Evolutionary conservation across 257 asterid genomes (phyloP), one percentile per base, ranked within the genome.

Genomic region (Rhazya stricta): DNA sequence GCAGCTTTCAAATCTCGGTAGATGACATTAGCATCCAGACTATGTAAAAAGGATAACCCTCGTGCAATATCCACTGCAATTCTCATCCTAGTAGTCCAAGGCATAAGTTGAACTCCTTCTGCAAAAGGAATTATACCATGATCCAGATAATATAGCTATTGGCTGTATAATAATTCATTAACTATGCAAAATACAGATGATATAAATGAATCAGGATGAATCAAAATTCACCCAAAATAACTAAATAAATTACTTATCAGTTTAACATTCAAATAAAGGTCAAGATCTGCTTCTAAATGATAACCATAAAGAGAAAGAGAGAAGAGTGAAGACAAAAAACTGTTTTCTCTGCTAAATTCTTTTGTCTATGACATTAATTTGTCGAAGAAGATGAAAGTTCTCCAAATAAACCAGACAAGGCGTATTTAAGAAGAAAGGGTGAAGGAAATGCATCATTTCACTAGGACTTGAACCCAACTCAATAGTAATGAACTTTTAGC

Each of bases 1-100:
- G 94, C 84, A 29, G 92, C 90, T 86, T 90, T 90, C 50, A 90
- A 78, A 79, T 90, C 94, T 5, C 94, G 87, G 74, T 85, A 88
- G 77, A 90, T 86, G 23, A 90, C 84, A 68, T 90, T 90, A 78
- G 91, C 83, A 41, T 85, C 81, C 25, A 90, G 73, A 56, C 85
- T 83, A 32, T 90, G 96, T 58, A 90, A 72, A 82, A 85, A 90
- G 23, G 90, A 73, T 48, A 90, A 68, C 7, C 96, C 94, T 73
- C 88, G 80, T 8, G 96, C 94, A 39, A 88, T 85, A 57, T 90
- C 92, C 10, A 79, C 73, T 5, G 96, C 92, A 25, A 90, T 79
- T 23, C 71, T 87, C 81, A 85, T 76, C 66, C 96, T 79, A 48
- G 87, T 87, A 10, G 86, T 37, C 96, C 96, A 90, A 30, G 89